A percentile compares a stretch with the other conserved stretches of the same genome.
Conservation (phyloP, 805 yeast genomes). For the Candida takata region DNA sequence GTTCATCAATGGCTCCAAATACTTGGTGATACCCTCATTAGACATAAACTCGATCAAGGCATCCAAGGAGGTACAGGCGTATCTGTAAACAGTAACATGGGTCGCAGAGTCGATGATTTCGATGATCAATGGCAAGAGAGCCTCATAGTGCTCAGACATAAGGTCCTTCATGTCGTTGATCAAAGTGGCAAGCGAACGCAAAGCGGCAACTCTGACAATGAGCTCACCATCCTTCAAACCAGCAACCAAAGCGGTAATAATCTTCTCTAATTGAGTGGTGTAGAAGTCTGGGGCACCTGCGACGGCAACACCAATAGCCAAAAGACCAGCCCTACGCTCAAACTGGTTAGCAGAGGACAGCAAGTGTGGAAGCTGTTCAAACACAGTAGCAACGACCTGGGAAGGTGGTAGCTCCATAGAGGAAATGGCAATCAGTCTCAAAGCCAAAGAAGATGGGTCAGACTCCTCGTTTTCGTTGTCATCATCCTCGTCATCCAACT, state of each 20-base stretch:
- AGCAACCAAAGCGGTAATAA: slow-evolving; percentile 63
- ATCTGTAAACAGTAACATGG: slow-evolving; percentile 76
- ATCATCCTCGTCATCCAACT: slow-evolving; percentile 72
- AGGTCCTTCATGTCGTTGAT: slow-evolving; percentile 80
- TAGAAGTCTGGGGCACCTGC: slow-evolving; percentile 94
- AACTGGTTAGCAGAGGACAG: slow-evolving; percentile 57
- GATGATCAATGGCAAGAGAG: slow-evolving; percentile 79
- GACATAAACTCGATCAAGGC: slow-evolving; percentile 88
- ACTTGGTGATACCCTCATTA: slow-evolving; percentile 73
- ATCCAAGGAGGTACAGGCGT: slow-evolving; percentile 88
- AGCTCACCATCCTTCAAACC: slow-evolving; percentile 75
- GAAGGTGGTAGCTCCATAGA: slow-evolving; percentile 86
- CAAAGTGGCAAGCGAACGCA: slow-evolving; percentile 70
- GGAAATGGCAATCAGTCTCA: slow-evolving; percentile 71
- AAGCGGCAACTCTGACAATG: slow-evolving; percentile 78
- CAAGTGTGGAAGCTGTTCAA: slow-evolving; percentile 54
- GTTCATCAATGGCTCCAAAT: slow-evolving; percentile 85
- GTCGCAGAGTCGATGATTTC: slow-evolving; percentile 81
- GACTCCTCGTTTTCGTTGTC: slow-evolving; percentile 93
- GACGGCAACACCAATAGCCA: slow-evolving; percentile 75
- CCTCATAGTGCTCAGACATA: slow-evolving; percentile 77
- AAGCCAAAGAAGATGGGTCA: slow-evolving; percentile 68
- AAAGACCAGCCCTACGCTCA: slow-evolving; percentile 82
- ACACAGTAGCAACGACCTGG: slow-evolving; percentile 78
- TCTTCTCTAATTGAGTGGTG: slow-evolving; percentile 63